Percentiles rank a stretch among this genome's conserved stretches.
Evolutionary conservation across 2,329 filamentous ascomycete genomes (phyloP).

Genomic region (Microsporum audouinii): DNA sequence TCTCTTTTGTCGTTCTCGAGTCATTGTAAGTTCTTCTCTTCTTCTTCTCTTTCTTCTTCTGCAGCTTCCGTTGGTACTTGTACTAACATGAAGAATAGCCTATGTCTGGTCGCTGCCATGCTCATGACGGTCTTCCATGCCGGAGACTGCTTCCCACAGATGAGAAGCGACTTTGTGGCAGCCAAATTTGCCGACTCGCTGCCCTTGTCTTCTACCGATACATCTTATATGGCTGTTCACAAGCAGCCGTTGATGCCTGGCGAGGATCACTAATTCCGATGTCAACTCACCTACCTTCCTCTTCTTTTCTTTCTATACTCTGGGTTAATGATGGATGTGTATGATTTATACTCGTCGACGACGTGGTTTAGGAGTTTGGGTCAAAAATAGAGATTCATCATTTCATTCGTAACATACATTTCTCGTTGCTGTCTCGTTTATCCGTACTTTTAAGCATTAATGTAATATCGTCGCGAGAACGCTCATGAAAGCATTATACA

Average conservation of each 20-base stretch:
- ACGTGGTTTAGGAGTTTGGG: neutral
- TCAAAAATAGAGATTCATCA: neutral
- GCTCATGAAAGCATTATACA: neutral
- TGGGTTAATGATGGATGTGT: neutral
- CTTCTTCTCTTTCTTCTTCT: neutral
- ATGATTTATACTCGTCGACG: neutral
- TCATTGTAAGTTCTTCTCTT: conserved; percentile 32
- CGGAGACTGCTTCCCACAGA: conserved; percentile 43
- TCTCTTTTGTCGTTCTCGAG: conserved; percentile 38
- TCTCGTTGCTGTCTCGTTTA: neutral
- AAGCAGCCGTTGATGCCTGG: neutral
- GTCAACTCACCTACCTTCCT: neutral
- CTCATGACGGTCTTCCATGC: conserved; percentile 46
- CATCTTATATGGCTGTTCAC: neutral
- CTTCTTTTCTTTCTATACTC: neutral
- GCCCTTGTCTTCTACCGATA: neutral
- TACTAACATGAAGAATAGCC: conserved; percentile 17
- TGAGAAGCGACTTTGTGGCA: conserved; percentile 1
- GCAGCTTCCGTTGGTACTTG: neutral
- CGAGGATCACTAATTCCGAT: neutral
- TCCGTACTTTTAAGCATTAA: neutral
- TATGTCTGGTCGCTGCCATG: conserved; percentile 41
- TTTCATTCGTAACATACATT: neutral
- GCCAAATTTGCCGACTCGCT: neutral
- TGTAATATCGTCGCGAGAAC: neutral